Evolutionary conservation across 2,329 filamentous ascomycete genomes (phyloP).

Genomic region (Arthrinium phaeospermum): DNA sequence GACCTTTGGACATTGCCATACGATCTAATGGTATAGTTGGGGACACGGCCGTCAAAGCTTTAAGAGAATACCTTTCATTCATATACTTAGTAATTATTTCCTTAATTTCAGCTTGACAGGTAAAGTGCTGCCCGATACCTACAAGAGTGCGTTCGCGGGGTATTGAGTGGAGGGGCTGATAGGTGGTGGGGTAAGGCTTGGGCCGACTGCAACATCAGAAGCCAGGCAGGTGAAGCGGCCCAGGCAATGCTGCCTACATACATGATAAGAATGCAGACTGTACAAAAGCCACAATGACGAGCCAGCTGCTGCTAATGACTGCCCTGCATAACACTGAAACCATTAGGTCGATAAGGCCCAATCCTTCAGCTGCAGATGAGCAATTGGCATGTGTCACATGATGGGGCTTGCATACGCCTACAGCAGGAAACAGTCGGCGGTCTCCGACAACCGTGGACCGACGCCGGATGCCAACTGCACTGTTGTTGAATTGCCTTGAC

Average conservation of each 20-base stretch:
- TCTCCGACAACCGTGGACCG: not conserved
- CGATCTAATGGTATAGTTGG: too few relatives aligned
- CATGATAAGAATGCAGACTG: not conserved
- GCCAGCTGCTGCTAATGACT: not conserved
- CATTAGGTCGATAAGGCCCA: not conserved
- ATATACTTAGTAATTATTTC: too few relatives aligned
- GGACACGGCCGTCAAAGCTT: too few relatives aligned
- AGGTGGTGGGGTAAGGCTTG: not conserved
- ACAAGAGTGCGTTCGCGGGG: not conserved
- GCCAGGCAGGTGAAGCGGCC: not conserved
- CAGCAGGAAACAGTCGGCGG: not conserved
- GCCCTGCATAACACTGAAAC: not conserved
- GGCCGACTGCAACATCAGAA: not conserved
- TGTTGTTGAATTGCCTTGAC: not conserved
- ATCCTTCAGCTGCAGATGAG: not conserved
- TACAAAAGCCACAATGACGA: not conserved
- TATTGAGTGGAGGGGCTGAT: not conserved
- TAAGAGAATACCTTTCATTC: too few relatives aligned
- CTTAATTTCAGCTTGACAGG: too few relatives aligned
- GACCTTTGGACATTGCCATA: too few relatives aligned
- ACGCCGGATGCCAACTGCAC: not conserved
- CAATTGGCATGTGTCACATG: slow-evolving; percentile 1
- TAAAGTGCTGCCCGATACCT: too few relatives aligned
- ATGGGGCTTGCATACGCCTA: not conserved
- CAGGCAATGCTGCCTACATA: not conserved